Base-by-base conservation (phyloP, 2,329 filamentous ascomycete species). In the Alternaria rosae region DNA sequence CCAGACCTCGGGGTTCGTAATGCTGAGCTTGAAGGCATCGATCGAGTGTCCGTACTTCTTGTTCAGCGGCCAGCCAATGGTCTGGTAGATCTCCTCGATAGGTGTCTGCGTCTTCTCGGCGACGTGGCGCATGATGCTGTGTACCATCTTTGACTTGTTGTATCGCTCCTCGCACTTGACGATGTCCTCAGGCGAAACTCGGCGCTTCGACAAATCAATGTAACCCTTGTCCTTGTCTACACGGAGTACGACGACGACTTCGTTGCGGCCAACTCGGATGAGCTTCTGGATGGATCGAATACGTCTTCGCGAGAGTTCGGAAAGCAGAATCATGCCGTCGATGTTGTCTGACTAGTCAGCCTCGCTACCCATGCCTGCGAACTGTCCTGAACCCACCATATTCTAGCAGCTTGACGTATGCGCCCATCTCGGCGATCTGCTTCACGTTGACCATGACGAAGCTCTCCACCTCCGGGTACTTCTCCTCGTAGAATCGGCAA, bases 391-490 rank as follows among this genome's bases (percentile, higher is more conserved):
- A 59, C 71, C 48, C 59, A 78, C 76, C 77, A 84, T 99, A 99
- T 85, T 99, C 95, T 74, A 99, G 91, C 59, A 99, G 90, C 85
- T 99, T 99, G 78, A 99, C 96, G 82, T 99, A 99, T 76, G 96
- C 95, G 82, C 95, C 95, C 96, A 99, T 99, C 84, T 99, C 96
- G 81, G 95, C 95, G 80, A 99, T 99, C 90, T 97, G 93, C 88
- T 97, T 97, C 76, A 98, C 95, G 83, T 98, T 99, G 81, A 99
- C 95, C 95, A 99, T 99, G 80, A 99, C 96, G 84, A 97, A 98
- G 87, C 93, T 97, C 84, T 99, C 95, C 80, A 99, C 94, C 87
- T 98, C 95, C 62, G 93, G 93, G 78, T 91, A 97, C 84, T 97
- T 97, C 85, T 97, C 93, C 87, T 97, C 93, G 82, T 97, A 97